These are phyloP conservation scores for Triticum timopheevii DNA, from an alignment of 176 grass and related monocot genomes.

Conservation along the genomic window DNA sequence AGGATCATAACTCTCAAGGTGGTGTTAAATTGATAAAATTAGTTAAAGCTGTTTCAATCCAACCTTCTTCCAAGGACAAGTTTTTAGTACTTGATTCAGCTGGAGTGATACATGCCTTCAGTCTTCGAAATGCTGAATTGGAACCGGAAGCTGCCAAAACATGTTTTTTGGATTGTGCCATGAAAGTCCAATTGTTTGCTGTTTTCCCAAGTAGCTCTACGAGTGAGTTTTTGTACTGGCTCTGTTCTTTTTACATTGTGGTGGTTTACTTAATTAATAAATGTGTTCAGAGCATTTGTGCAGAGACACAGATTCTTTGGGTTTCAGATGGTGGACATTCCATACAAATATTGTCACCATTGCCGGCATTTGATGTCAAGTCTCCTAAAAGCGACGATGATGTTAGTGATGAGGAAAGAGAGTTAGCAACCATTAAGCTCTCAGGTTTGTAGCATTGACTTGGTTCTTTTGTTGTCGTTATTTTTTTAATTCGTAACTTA, in stretches of 20 bases:
- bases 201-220: slow-evolving; percentile 66
- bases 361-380: slow-evolving; percentile 53
- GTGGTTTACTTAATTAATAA: slow-evolving; percentile 66
- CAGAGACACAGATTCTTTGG: slow-evolving; percentile 81
- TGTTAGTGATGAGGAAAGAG: slow-evolving; percentile 27
- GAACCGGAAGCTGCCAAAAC: slow-evolving; percentile 29
- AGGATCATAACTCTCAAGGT: slow-evolving; percentile 35
- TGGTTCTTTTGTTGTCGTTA: slow-evolving; percentile 21
- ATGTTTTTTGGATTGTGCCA: slow-evolving; percentile 51
- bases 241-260: slow-evolving; percentile 18
- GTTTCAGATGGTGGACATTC: slow-evolving; percentile 81
- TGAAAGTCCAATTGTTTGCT: slow-evolving; percentile 81
- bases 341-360: slow-evolving; percentile 58
- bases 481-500: slow-evolving; percentile 20
- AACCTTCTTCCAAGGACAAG: slow-evolving; percentile 68
- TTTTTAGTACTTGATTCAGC: slow-evolving; percentile 76
- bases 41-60: slow-evolving; percentile 63
- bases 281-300: slow-evolving; percentile 73
- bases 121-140: slow-evolving; percentile 33
- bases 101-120: slow-evolving; percentile 72
- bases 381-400: slow-evolving; percentile 20
- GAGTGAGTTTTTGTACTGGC: slow-evolving; percentile 59
- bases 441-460: slow-evolving; percentile 51
- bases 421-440: slow-evolving; percentile 42
- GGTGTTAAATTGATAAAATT: slow-evolving; percentile 32